These are phyloP conservation scores for Cryptosporidium ryanae DNA, from an alignment of 169 alveolate genomes.

Conservation along the genomic window DNA sequence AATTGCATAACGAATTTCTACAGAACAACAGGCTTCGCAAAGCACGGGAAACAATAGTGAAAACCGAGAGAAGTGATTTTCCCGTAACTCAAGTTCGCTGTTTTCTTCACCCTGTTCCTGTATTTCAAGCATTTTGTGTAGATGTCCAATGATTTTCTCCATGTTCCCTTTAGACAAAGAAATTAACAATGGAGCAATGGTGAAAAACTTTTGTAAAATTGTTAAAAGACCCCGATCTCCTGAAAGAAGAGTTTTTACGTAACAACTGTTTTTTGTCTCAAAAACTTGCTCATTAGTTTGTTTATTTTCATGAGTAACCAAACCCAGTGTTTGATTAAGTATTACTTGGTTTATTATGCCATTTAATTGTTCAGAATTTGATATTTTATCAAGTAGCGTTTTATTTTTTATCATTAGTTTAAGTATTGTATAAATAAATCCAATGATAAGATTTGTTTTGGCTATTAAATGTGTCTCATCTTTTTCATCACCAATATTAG, in stretches of 20 bases:
- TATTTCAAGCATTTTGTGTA: constrained; percentile 9
- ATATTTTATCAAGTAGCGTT: background rate
- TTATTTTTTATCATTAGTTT: constrained; percentile 8
- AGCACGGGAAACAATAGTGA: constrained; percentile 54
- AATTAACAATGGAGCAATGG: constrained; percentile 22
- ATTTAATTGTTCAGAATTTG: background rate
- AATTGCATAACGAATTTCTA: constrained; percentile 3
- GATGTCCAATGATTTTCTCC: constrained; percentile 2
- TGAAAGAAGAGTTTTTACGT: constrained; percentile 25
- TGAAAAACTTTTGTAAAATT: constrained; percentile 42
- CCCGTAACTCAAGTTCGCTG: too few species aligned
- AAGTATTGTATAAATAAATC: constrained; percentile 13
- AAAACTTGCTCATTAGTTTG: background rate
- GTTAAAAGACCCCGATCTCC: constrained; percentile 7
- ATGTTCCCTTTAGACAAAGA: background rate
- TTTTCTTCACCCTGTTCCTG: background rate
- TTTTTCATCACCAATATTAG: background rate
- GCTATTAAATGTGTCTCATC: background rate
- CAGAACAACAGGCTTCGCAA: constrained; percentile 65
- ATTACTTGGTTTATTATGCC: constrained; percentile 14
- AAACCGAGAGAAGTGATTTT: constrained; percentile 13
- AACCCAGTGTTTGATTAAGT: constrained; percentile 8
- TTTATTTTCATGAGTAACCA: background rate
- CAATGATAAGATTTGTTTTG: background rate
- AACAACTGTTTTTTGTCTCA: constrained; percentile 6